Conservation (phyloP, 129 eudicot species). For the Lonicera japonica region DNA sequence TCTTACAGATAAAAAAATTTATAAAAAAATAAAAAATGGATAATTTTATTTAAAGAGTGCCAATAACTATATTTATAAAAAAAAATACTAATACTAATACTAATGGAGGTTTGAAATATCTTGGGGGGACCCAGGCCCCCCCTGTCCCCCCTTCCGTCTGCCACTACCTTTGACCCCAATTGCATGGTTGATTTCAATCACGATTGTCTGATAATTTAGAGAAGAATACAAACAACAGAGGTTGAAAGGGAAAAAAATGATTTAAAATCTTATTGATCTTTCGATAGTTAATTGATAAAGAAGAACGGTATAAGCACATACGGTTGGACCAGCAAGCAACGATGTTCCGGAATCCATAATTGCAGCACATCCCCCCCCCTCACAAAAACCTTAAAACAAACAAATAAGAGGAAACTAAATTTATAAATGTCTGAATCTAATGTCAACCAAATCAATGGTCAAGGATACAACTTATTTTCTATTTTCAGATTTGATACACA, state of each 20-base stretch:
- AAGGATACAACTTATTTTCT: not conserved
- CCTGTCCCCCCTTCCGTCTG: too few relatives aligned
- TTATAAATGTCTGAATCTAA: not conserved
- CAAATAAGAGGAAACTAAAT: not conserved
- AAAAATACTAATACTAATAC: too few relatives aligned
- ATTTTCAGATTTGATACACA: too few relatives aligned
- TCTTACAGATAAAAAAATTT: too few relatives aligned
- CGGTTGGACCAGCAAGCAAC: conserved; percentile 92
- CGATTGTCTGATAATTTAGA: conserved; percentile 44
- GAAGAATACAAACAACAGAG: not conserved
- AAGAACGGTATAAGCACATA: conserved; percentile 24
- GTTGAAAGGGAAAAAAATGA: too few relatives aligned
- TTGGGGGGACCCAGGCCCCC: too few relatives aligned
- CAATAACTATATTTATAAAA: too few relatives aligned
- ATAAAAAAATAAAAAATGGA: too few relatives aligned
- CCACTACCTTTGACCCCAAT: conserved; percentile 93
- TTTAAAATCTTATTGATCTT: not conserved
- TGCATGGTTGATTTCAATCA: conserved; percentile 83
- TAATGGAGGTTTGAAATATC: too few relatives aligned
- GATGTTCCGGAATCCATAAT: conserved; percentile 95
- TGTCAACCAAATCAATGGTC: not conserved
- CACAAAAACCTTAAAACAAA: conserved; percentile 53
- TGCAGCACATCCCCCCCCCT: conserved; percentile 82
- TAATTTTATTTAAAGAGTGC: too few relatives aligned
- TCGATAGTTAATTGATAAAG: not conserved